Evolutionary conservation across 2,329 filamentous ascomycete species (phyloP), one percentile per base, ranked within the genome.

Genomic region (Penicillium sp.): DNA sequence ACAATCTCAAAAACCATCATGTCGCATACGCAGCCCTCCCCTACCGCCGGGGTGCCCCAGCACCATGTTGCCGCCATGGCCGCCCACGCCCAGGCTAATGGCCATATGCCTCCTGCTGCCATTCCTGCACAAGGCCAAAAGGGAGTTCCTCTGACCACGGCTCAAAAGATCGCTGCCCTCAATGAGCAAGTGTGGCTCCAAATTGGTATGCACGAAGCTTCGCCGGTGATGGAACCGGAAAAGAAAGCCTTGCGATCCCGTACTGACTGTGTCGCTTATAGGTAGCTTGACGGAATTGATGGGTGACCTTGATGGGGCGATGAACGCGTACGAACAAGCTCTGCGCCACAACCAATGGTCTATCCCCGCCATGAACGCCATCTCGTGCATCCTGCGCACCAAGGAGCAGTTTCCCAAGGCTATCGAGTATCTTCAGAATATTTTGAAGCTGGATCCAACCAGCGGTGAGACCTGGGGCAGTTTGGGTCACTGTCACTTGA

Each of bases 381-480:
- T 98, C 67, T 95, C 93, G 61, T 87, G 91, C 75, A 95, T 98
- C 63, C 83, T 97, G 62, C 89, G 96, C 68, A 93, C 91, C 40
- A 92, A 93, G 72, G 95, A 98, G 76, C 91, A 96, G 48, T 99
- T 97, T 70, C 89, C 91, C 48, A 95, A 95, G 74, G 95, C 95
- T 0, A 90, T 97, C 55, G 94, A 98, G 72, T 98, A 94, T 75
- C 84, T 98, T 56, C 89, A 95, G 71, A 91, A 89, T 63, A 97
- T 98, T 61, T 80, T 97, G 57, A 96, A 97, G 79, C 83, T 98
- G 28, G 95, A 99, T 67, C 85, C 83, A 38, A 89, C 87, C 68
- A 97, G 96, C 74, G 95, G 95, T 61, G 95, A 98, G 77, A 93
- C 95, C 48, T 98, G 94, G 95, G 94, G 94, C 52, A 97, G 93